Conservation (phyloP, 1,139 yeast genomes). For the Pichia sp. region DNA sequence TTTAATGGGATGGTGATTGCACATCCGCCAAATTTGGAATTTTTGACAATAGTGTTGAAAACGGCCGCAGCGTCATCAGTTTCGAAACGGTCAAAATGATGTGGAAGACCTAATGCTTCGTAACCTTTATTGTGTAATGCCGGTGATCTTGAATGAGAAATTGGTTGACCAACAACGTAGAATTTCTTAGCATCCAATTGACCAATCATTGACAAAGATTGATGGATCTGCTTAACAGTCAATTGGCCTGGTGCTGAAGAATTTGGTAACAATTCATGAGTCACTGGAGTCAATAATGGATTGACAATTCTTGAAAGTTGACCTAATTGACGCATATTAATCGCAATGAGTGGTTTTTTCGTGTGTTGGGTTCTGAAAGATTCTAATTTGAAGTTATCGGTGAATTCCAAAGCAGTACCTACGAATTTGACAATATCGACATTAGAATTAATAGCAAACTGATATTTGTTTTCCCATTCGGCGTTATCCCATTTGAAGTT, state of each 20-base stretch:
- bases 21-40: conserved; percentile 67
- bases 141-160: conserved; percentile 85
- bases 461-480: conserved; percentile 69
- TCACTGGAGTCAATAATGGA: conserved; percentile 71
- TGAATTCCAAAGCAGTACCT: conserved; percentile 57
- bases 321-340: conserved; percentile 74
- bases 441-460: conserved; percentile 55
- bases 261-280: conserved; percentile 55
- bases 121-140: conserved; percentile 74
- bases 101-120: conserved; percentile 67
- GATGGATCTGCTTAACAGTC: conserved; percentile 52
- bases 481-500: conserved; percentile 53
- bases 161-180: conserved; percentile 77
- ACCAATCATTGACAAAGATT: conserved; percentile 54
- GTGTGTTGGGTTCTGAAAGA: conserved; percentile 48
- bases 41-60: conserved; percentile 39
- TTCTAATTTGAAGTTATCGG: conserved; percentile 68
- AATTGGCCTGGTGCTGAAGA: conserved; percentile 78
- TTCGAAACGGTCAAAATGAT: conserved; percentile 60
- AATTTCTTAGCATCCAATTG: conserved; percentile 48
- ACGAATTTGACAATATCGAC: conserved; percentile 80
- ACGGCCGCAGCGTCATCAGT: conserved; percentile 51
- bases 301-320: conserved; percentile 75
- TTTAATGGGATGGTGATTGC: conserved; percentile 91
- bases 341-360: conserved; percentile 64